Base-by-base conservation (phyloP, 2,329 filamentous ascomycete species). In the Triangularia setosa region DNA sequence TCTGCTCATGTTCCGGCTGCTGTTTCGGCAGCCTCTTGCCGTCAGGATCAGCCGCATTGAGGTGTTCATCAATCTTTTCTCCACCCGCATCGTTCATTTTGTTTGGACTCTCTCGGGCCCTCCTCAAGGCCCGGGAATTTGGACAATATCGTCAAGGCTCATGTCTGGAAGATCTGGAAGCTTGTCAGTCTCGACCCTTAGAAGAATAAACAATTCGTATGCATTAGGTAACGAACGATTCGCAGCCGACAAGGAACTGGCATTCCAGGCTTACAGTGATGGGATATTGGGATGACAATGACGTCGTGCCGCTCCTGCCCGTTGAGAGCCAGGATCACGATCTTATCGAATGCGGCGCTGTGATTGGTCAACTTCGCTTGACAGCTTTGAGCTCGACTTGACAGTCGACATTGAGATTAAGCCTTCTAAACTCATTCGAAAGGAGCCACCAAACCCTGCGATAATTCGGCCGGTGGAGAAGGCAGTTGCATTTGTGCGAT, bases 1-100 rank as follows among this genome's bases (percentile, higher is more conserved):
- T 72, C 62, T 78, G 73, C 58, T 81, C 79, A 63, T 76, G 75
- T 44, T 74, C 71, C 60, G 78, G 74, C 5, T 69, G 73, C 64
- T 72, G 67, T 28, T 48, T 53, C 14, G 72, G 63, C 33, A 73
- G 62, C 21, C 70, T 69, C 54, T 76, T 71, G 6, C 73, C 69
- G 58, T 76, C 73, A 54, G 76, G 70, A 48, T 76, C 71, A 23
- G 69, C 52, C 18, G 64, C 68, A 18, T 64, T 57, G 8, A 61
- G 64, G 61, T 73, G 69, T 3, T 70, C 62, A 6, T 70, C 65
- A 60, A 74, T 66, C n/a, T 58, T 60, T 24, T 74, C 72, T 30
- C 70, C 71, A 60, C 70, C 67, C 35, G 69, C 69, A 62, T 72
- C 72, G 65, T 74, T 71, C 73, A 74, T 74, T 28, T 67, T 69